phyloP scores from a whole-genome alignment of 495 filamentous ascomycete species.

The Trypethelium eluteriae region DNA sequence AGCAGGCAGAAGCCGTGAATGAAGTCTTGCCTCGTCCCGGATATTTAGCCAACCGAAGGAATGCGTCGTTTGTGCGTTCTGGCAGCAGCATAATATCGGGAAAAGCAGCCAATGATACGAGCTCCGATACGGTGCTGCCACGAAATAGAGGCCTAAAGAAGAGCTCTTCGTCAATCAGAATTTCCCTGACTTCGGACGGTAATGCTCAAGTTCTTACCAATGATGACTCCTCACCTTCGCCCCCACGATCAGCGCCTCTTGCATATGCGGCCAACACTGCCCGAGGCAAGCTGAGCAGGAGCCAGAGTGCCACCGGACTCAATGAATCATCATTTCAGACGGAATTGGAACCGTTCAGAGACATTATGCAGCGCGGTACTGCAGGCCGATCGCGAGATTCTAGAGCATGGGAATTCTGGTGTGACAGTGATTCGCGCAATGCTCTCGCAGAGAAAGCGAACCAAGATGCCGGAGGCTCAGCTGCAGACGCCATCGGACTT shows the following conservation, averaged over 20 bases:
- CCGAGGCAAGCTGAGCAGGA: neutral
- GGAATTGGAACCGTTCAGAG: slow-evolving; percentile 5
- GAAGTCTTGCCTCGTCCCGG: slow-evolving; percentile 18
- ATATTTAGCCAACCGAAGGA: slow-evolving; percentile 40
- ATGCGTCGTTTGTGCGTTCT: slow-evolving; percentile 31
- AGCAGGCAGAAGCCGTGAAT: neutral
- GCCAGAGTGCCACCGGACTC: slow-evolving; percentile 6
- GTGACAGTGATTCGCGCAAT: slow-evolving; percentile 63
- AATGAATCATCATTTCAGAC: slow-evolving; percentile 24
- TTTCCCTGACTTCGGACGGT: slow-evolving; percentile 74
- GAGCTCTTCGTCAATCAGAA: slow-evolving; percentile 46
- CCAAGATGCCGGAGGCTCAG: slow-evolving; percentile 62
- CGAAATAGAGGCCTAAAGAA: slow-evolving; percentile 18
- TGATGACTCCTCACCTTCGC: slow-evolving; percentile 59
- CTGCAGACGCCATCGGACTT: slow-evolving; percentile 59
- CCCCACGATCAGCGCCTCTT: slow-evolving; percentile 43
- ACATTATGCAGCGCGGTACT: slow-evolving; percentile 11
- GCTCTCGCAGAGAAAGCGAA: slow-evolving; percentile 64
- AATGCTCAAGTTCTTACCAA: slow-evolving; percentile 69
- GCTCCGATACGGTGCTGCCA: slow-evolving; percentile 1
- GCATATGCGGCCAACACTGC: slow-evolving; percentile 13
- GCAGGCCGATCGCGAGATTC: slow-evolving; percentile 70
- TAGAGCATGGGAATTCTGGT: slow-evolving; percentile 76
- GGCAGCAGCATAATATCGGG: slow-evolving; percentile 9
- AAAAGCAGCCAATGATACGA: slow-evolving; percentile 14